Percentiles rank a stretch among this genome's conserved stretches.
Conservation (phyloP, 164 flowering plant species). For the Tinospora cordifolia region DNA sequence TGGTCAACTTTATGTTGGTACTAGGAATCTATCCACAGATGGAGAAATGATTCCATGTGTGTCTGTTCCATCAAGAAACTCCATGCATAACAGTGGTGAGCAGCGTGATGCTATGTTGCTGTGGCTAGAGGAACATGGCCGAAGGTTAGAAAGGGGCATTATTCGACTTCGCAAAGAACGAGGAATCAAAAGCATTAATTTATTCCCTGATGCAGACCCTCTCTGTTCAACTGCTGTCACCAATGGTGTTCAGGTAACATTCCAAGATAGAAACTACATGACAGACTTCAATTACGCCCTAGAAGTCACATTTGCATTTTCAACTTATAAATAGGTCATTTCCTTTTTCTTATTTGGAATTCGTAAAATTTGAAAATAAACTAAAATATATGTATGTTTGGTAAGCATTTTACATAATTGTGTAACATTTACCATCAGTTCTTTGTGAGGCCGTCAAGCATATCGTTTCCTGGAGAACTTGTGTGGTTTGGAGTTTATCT, state of each 20-base stretch:
- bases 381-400: neutral
- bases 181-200: conserved; percentile 38
- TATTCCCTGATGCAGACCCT: conserved; percentile 64
- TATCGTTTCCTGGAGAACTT: no score
- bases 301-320: neutral
- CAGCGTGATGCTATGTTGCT: conserved; percentile 78
- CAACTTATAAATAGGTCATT: neutral
- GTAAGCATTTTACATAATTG: neutral
- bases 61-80: conserved; percentile 38
- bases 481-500: no score
- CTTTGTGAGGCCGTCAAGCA: neutral
- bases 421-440: neutral
- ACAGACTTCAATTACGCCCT: neutral
- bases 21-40: conserved; percentile 38
- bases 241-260: conserved; percentile 68
- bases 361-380: neutral
- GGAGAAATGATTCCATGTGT: conserved; percentile 89
- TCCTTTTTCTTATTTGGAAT: neutral
- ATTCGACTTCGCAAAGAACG: conserved; percentile 43
- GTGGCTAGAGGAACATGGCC: conserved; percentile 89
- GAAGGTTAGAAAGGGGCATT: conserved; percentile 63
- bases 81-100: conserved; percentile 30
- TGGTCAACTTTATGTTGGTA: conserved; percentile 80
- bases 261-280: neutral
- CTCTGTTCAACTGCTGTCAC: conserved; percentile 67